phyloP scores from a whole-genome alignment of 2,329 filamentous ascomycete species.

The Nemania bipapillata region DNA sequence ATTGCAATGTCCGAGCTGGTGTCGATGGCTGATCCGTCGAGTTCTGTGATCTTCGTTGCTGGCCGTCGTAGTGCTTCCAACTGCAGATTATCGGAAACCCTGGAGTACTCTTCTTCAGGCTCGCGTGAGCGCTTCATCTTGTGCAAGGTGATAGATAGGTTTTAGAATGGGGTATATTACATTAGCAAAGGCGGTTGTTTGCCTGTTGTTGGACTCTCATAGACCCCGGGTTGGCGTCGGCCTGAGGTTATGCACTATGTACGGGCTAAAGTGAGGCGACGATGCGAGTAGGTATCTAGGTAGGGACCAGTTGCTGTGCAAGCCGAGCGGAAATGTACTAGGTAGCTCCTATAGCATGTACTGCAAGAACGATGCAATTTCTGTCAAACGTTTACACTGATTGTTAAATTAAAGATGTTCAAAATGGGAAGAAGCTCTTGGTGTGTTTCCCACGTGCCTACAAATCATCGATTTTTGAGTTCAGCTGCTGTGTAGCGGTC shows the following conservation, averaged over 20 bases:
- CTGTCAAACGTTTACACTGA: neutral
- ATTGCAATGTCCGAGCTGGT: constrained; percentile 64
- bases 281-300: neutral
- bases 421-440: neutral
- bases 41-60: constrained; percentile 67
- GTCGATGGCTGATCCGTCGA: constrained; percentile 61
- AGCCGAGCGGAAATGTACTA: neutral
- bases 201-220: constrained; percentile 8
- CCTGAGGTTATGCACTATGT: neutral
- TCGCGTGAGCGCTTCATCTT: constrained; percentile 73
- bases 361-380: neutral
- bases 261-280: neutral
- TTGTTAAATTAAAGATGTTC: neutral
- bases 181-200: constrained; percentile 36
- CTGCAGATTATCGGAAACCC: constrained; percentile 35
- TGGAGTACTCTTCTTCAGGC: constrained; percentile 59
- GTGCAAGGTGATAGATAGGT: constrained; percentile 33
- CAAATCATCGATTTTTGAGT: too few species aligned
- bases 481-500: neutral
- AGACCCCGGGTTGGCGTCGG: neutral
- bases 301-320: neutral
- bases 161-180: constrained; percentile 53
- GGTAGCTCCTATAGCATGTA: neutral
- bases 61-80: constrained; percentile 42
- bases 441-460: neutral